These are phyloP conservation scores for Decorospora gaudefroyi DNA, from an alignment of 2,329 filamentous ascomycete genomes.

Conservation along the genomic window DNA sequence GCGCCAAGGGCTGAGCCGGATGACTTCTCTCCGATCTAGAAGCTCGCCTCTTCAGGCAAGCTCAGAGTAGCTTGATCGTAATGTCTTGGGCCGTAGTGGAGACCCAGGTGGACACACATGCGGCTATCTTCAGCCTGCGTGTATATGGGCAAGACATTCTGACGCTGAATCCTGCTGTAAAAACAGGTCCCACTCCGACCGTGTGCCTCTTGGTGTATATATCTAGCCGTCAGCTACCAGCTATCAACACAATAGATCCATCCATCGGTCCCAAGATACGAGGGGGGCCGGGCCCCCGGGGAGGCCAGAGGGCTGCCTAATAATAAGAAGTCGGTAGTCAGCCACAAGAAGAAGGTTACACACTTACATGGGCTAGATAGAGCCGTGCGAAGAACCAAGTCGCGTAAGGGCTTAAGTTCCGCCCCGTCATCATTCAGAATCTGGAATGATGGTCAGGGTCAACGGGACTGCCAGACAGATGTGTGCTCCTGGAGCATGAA, in stretches of 20 bases:
- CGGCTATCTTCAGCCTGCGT: too few species aligned
- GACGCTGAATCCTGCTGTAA: too few species aligned
- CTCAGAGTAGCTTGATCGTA: not conserved
- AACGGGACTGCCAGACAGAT: too few species aligned
- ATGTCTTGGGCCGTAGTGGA: not conserved
- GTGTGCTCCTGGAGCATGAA: too few species aligned
- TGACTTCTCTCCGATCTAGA: not conserved
- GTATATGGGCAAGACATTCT: too few species aligned
- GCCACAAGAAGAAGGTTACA: not conserved
- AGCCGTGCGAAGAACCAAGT: not conserved
- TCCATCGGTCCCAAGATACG: too few species aligned
- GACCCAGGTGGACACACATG: not conserved
- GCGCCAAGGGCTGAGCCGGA: not conserved
- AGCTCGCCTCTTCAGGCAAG: not conserved
- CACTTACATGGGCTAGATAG: not conserved
- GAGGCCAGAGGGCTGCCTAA: not conserved
- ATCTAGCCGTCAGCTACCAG: too few species aligned
- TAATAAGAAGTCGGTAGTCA: not conserved
- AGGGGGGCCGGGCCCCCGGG: too few species aligned
- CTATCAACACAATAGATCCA: too few species aligned
- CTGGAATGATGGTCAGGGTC: not conserved
- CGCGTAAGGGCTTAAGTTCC: not conserved
- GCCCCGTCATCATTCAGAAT: not conserved
- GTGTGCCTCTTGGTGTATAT: too few species aligned
- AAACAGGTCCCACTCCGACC: too few species aligned